Conservation (phyloP, 2,329 filamentous ascomycete species). For the Colletotrichum chlorophyti region DNA sequence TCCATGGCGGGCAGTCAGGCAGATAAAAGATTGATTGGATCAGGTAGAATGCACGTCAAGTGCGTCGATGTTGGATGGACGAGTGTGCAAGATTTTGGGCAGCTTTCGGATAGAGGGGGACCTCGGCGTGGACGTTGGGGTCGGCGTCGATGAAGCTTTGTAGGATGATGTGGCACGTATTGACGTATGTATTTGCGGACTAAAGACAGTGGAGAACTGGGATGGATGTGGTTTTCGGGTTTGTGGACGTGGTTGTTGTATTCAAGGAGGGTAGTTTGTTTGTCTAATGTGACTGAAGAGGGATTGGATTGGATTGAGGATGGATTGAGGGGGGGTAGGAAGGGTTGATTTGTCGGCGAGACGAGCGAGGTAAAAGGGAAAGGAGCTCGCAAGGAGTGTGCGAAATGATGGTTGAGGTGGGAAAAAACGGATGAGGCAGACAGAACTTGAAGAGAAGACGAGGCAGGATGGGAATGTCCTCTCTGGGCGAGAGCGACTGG, state of each 20-base stretch:
- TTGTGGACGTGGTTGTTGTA: slow-evolving; percentile 20
- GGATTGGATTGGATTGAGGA: slow-evolving; percentile 24
- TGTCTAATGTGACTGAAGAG: slow-evolving; percentile 24
- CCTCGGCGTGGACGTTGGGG: slow-evolving; percentile 4
- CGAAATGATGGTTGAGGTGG: slow-evolving; percentile 28
- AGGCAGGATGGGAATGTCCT: slow-evolving; percentile 31
- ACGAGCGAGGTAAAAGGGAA: slow-evolving; percentile 29
- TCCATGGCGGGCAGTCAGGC: slow-evolving; percentile 63
- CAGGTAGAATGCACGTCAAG: slow-evolving; percentile 52
- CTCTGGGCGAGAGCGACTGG: slow-evolving; percentile 27
- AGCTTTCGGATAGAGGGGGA: slow-evolving; percentile 26
- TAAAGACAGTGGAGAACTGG: slow-evolving; percentile 31
- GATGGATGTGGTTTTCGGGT: slow-evolving; percentile 27
- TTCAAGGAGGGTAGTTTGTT: slow-evolving; percentile 27
- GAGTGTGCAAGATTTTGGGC: slow-evolving; percentile 5
- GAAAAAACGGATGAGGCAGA: slow-evolving; percentile 30
- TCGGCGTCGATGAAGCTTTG: slow-evolving; percentile 22
- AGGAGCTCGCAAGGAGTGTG: slow-evolving; percentile 31
- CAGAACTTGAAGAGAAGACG: slow-evolving; percentile 28
- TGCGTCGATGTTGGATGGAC: slow-evolving; percentile 34
- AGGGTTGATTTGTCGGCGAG: slow-evolving; percentile 20
- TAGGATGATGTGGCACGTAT: slow-evolving; percentile 29
- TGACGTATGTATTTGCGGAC: slow-evolving; percentile 28
- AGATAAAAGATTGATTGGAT: slow-evolving; percentile 27
- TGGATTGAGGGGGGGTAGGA: slow-evolving; percentile 7